Percentiles rank a stretch among this genome's conserved stretches.
These are phyloP conservation scores for Coffea eugenioides DNA, from an alignment of 257 asterid genomes.

Conservation along the genomic window DNA sequence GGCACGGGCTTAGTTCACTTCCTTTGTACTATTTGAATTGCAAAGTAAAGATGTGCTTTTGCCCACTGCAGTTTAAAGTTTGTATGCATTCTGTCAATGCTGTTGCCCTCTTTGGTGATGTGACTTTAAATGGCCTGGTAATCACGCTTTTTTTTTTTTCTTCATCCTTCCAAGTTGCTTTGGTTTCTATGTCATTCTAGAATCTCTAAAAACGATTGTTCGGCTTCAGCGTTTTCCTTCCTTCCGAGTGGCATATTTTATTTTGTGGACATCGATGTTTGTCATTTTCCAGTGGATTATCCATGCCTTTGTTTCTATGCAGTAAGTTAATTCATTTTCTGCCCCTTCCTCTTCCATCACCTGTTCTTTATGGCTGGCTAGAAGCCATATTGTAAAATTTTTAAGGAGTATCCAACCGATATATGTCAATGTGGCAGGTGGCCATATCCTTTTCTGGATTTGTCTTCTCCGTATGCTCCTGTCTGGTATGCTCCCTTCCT, in stretches of 20 bases:
- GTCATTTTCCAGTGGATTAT: slow-evolving; percentile 83
- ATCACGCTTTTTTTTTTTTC: neutral
- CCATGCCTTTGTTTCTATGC: slow-evolving; percentile 57
- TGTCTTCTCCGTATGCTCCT: slow-evolving; percentile 52
- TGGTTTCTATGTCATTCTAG: neutral
- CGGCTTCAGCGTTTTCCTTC: slow-evolving; percentile 76
- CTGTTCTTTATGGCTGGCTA: too few species aligned
- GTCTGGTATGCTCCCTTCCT: slow-evolving; percentile 46
- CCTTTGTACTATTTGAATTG: neutral
- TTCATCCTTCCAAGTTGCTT: neutral
- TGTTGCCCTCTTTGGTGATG: slow-evolving; percentile 62
- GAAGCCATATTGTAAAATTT: neutral
- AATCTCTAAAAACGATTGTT: slow-evolving; percentile 19
- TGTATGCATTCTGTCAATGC: slow-evolving; percentile 78
- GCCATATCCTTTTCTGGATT: slow-evolving; percentile 33
- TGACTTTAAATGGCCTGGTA: slow-evolving; percentile 62
- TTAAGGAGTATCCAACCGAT: too few species aligned
- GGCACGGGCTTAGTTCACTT: neutral
- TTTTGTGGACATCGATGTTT: slow-evolving; percentile 58
- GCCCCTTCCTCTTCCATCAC: neutral
- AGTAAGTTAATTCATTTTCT: slow-evolving; percentile 33
- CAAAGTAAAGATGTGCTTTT: neutral
- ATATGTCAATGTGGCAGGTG: slow-evolving; percentile 19
- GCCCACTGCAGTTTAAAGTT: slow-evolving; percentile 49
- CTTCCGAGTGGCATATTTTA: slow-evolving; percentile 80